Evolutionary conservation across 768 basidiomycete genomes (phyloP), one percentile per base, ranked within the genome.

Genomic region (Rhodocollybia butyracea): DNA sequence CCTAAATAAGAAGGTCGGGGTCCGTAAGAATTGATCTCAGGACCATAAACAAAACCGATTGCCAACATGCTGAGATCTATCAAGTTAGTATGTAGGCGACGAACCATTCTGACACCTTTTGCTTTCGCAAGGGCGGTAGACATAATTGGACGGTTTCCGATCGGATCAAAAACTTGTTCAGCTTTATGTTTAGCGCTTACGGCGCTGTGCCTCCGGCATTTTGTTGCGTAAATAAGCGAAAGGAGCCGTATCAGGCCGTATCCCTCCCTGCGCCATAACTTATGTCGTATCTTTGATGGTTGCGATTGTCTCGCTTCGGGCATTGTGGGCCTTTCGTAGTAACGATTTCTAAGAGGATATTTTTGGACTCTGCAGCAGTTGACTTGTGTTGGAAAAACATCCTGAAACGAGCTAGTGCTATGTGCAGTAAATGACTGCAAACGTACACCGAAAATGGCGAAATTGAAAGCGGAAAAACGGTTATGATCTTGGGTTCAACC

Each of bases 241-340:
- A n/a, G n/a, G n/a, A n/a, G n/a, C n/a, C n/a, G n/a, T n/a, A n/a
- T n/a, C n/a, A n/a, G n/a, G 34, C 17, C 34, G 34, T 36, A 36
- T 8, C 34, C n/a, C n/a, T n/a, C n/a, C n/a, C n/a, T n/a, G n/a
- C n/a, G n/a, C n/a, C n/a, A n/a, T n/a, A n/a, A n/a, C 34, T 8
- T 43, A 43, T n/a, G 41, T n/a, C n/a, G n/a, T n/a, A 38, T 50
- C 50, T 51, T 38, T 51, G 50, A 51, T 51, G 50, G 50, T 51
- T 36, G 50, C 50, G 50, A 19, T 51, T 32, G 31, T 12, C 26
- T 24, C 36, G 21, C 27, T 19, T 40, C 50, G 50, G 50, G 27
- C 32, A 51, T 51, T 24, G 21, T 39, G 24, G 50, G 24, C 34
- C 22, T 36, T 31, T 12, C 5, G 34, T 36, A 40, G 8, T 40